A percentile compares a stretch with the other conserved stretches of the same genome.
phyloP scores from a whole-genome alignment of 805 yeast species.

The Vanderwaltozyma yarrowii region DNA sequence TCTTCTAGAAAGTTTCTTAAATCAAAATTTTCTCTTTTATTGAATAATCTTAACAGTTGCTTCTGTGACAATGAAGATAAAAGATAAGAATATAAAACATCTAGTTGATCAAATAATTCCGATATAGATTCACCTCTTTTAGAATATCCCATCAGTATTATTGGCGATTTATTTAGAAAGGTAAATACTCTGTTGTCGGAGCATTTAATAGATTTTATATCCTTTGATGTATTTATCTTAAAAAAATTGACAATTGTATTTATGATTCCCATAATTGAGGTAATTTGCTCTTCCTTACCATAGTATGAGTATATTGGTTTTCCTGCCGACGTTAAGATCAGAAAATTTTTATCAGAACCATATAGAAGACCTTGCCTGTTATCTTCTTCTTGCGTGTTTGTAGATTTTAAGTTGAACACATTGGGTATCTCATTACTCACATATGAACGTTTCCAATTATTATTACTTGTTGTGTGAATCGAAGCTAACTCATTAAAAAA shows the following conservation, averaged over 20 bases:
- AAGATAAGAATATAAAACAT: slow-evolving; percentile 62
- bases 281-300: slow-evolving; percentile 41
- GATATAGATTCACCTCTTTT: slow-evolving; percentile 41
- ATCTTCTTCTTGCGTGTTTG: background rate
- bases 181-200: slow-evolving; percentile 31
- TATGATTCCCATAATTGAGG: slow-evolving; percentile 69
- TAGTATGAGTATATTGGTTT: slow-evolving; percentile 77
- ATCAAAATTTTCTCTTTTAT: slow-evolving; percentile 69
- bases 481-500: slow-evolving; percentile 2
- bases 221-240: slow-evolving; percentile 31
- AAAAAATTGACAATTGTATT: slow-evolving; percentile 72
- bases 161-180: slow-evolving; percentile 54
- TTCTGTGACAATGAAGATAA: slow-evolving; percentile 79
- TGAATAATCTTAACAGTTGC: slow-evolving; percentile 58
- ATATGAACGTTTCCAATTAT: slow-evolving; percentile 7
- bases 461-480: slow-evolving; percentile 1
- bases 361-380: background rate
- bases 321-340: slow-evolving; percentile 74
- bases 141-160: slow-evolving; percentile 63
- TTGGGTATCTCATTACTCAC: slow-evolving; percentile 26
- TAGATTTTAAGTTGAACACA: slow-evolving; percentile 8
- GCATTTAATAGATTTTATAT: slow-evolving; percentile 36
- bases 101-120: slow-evolving; percentile 54
- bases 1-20: slow-evolving; percentile 64
- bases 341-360: slow-evolving; percentile 49